Evolutionary conservation across 129 eudicot species (phyloP), one percentile per base, ranked within the genome.

Genomic region (Erigeron canadensis): DNA sequence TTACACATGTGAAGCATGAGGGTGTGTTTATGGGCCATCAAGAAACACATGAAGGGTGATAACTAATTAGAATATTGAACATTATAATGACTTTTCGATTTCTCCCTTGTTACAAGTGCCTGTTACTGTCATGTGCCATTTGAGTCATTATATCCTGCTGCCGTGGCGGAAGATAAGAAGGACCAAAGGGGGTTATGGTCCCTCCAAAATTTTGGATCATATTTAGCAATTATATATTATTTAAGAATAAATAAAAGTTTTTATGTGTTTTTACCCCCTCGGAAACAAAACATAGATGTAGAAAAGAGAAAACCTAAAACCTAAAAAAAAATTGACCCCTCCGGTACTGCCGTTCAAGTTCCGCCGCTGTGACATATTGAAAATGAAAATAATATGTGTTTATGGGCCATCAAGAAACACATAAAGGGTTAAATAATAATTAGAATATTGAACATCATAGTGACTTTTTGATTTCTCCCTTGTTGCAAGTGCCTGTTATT

Each of bases 1-100:
- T 50, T 63, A 48, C 40, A 18, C 17, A 39, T 50, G 38, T 18
- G 62, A 46, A 17, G 61, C 63, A 73, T 73, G 77, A 62, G 77
- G 34, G 34, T 19, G 12, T 16, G 18, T 16, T 40, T 40, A 39
- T 70, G 65, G 54, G 65, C 40, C 34, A 41, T 40, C 38, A 55
- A 21, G 41, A 55, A 41, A 59, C 60, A 59, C 7, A 28, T 17
- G 45, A 13, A 72, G 59, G 66, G 38, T 16, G 28, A 43, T 11
- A 12, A 72, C 11, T 43, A 70, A 19, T 15, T 12, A 2, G 15
- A 19, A 3, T 34, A 42, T 23, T 50, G 2, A 71, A 59, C 17
- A 8, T 69, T 15, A 21, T 10, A 56, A 41, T 8, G 13, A 55
- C 16, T 15, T 5, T 48, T 50, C 2, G 16, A 21, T 21, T n/a